These are phyloP conservation scores for Xylaria grammica DNA, from an alignment of 495 filamentous ascomycete species.

Conservation along the genomic window DNA sequence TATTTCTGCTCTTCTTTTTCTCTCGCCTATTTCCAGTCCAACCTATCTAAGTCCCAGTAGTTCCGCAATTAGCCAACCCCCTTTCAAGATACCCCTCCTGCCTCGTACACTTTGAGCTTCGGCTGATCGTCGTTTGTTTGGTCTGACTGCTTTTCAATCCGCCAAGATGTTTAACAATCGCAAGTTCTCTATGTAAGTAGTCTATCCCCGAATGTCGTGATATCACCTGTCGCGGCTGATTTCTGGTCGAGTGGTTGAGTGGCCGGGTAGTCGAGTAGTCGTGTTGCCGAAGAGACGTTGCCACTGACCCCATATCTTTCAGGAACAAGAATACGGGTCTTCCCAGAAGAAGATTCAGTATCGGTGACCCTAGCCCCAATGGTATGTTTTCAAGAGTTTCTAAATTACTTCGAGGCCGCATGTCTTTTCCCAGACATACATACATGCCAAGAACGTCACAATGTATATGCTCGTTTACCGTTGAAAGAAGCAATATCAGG, in stretches of 20 bases:
- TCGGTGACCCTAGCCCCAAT: conserved; percentile 54
- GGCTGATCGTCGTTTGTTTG: background rate
- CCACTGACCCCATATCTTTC: conserved; percentile 14
- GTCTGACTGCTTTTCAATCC: conserved; percentile 22
- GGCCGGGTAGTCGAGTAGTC: too few species aligned
- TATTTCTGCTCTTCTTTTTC: too few species aligned
- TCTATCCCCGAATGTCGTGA: background rate
- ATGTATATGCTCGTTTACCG: conserved; percentile 9
- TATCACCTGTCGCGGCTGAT: background rate
- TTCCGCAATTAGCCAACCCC: too few species aligned
- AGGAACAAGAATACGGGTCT: conserved; percentile 60
- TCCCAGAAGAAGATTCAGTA: conserved; percentile 59
- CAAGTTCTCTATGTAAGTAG: conserved; percentile 59
- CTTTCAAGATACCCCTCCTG: background rate
- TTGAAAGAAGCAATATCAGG: conserved; percentile 4
- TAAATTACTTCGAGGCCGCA: conserved; percentile 6
- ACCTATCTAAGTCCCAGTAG: too few species aligned
- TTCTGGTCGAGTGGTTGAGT: background rate
- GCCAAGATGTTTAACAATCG: conserved; percentile 51
- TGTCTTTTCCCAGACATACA: conserved; percentile 15
- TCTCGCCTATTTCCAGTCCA: too few species aligned
- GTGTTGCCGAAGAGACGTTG: background rate
- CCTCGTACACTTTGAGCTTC: conserved; percentile 5
- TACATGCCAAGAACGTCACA: conserved; percentile 28
- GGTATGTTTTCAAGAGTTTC: conserved; percentile 41